A percentile compares a stretch with the other conserved stretches of the same genome.
These are phyloP conservation scores for Cordyceps farinosa DNA, from an alignment of 2,329 filamentous ascomycete species.

Conservation along the genomic window DNA sequence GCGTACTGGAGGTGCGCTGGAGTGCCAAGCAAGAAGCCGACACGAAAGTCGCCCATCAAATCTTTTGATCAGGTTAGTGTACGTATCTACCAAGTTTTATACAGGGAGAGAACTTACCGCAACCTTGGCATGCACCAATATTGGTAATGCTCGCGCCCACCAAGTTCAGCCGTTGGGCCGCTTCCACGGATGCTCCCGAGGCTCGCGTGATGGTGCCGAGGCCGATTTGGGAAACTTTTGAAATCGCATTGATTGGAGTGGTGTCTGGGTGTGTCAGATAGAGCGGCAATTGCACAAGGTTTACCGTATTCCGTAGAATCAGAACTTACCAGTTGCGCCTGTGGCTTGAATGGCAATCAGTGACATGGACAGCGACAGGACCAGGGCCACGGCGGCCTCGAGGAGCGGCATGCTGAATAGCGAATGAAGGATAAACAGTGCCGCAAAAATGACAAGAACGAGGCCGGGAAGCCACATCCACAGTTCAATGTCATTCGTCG, in stretches of 20 bases:
- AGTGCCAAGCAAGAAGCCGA: conserved; percentile 15
- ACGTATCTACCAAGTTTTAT: too few species aligned
- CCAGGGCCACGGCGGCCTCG: background rate
- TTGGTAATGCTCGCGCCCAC: conserved; percentile 17
- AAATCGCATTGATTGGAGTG: conserved; percentile 15
- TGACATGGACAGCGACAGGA: conserved; percentile 3
- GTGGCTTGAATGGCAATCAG: conserved; percentile 17
- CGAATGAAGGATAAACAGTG: background rate
- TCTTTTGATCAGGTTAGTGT: background rate
- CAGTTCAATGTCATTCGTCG: background rate
- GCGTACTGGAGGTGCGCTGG: conserved; percentile 15
- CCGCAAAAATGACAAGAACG: background rate
- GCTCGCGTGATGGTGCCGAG: conserved; percentile 13
- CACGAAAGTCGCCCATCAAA: conserved; percentile 17
- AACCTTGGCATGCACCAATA: conserved; percentile 13
- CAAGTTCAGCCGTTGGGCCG: conserved; percentile 15
- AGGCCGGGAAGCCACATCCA: conserved; percentile 13
- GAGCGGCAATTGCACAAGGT: too few species aligned
- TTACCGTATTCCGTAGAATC: too few species aligned
- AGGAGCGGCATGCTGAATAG: conserved; percentile 12
- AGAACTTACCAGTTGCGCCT: conserved; percentile 12
- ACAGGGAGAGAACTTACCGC: background rate
- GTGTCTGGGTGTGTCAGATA: background rate
- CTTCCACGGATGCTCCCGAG: conserved; percentile 7
- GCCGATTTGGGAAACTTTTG: conserved; percentile 14